These are phyloP conservation scores for Durio zibethinus DNA, from an alignment of 345 rosid genomes.

Conservation along the genomic window DNA sequence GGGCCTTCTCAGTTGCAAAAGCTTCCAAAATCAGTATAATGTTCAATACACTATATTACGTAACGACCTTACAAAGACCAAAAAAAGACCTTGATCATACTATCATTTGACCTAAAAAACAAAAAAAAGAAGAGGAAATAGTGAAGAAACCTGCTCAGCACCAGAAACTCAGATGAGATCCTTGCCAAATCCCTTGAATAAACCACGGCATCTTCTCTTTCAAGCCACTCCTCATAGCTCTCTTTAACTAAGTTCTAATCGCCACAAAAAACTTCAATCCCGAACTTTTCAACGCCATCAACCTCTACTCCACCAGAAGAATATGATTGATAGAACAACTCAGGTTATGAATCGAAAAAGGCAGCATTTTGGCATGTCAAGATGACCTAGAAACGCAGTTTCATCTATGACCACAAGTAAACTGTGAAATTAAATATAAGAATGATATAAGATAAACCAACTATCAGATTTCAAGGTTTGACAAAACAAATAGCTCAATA, in stretches of 20 bases:
- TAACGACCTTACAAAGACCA: neutral
- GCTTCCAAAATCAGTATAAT: neutral
- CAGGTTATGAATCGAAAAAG: conserved; percentile 70
- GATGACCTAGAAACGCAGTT: conserved; percentile 78
- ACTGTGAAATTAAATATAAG: too few species aligned
- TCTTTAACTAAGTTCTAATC: conserved; percentile 27
- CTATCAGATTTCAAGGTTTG: too few species aligned
- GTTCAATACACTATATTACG: neutral
- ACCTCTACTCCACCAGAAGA: conserved; percentile 13
- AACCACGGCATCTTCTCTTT: conserved; percentile 56
- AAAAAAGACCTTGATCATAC: neutral
- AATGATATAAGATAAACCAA: too few species aligned
- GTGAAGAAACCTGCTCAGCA: conserved; percentile 40
- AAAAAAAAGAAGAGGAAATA: neutral
- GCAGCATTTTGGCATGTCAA: conserved; percentile 64
- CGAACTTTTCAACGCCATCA: conserved; percentile 11
- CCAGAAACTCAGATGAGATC: conserved; percentile 69
- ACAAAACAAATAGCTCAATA: too few species aligned
- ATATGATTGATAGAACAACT: conserved; percentile 40
- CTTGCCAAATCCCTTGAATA: conserved; percentile 67
- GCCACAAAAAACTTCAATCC: neutral
- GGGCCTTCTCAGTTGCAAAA: conserved; percentile 55
- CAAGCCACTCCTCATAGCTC: conserved; percentile 78
- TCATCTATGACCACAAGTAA: conserved; percentile 69
- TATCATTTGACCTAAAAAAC: neutral